Evolutionary conservation across 495 filamentous ascomycete genomes (phyloP), one percentile per base, ranked within the genome.

Genomic region (Collariella sp.): DNA sequence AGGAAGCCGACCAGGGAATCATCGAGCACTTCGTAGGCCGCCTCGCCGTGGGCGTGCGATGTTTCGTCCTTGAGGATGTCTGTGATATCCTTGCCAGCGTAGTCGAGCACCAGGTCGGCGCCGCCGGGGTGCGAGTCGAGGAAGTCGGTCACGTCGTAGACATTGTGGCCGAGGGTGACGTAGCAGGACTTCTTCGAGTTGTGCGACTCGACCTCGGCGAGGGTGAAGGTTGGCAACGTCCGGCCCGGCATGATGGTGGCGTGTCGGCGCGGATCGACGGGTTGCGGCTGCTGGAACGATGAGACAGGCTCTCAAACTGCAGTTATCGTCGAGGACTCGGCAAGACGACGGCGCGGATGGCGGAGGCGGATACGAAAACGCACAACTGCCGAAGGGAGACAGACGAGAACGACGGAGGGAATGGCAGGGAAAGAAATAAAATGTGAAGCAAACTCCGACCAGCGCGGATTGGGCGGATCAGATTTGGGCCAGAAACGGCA

Each of bases 121-220:
- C 94, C 94, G 56, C 91, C 94, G 33, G 94, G 94, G 67, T 99
- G 94, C 55, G 86, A 82, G 44, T 85, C 77, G 50, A 96, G 66
- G 63, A 99, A 99, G 23, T 82, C 76, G 22, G 94, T 95, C 55
- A 99, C 79, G 77, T 99, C 89, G 79, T 89, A 97, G 61, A 97
- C 93, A 59, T 91, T 91, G 23, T 77, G 78, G 33, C 89, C 93
- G 40, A 96, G 68, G 0, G 88, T 91, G 58, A 99, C 89, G 76
- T 89, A 99, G 78, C 94, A 97, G 20, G 88, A 94, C 67, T 90
- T 83, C 36, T 67, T 70, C 43, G 78, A 84, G 63, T 89, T 94
- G 68, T 91, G 89, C 58, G 83, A 76, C 64, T 82, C 80, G 59
- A 99, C 82, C 66, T 97, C 88, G 54, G 83, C 79, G 61, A 76